These are phyloP conservation scores for Sporothrix luriei DNA, from an alignment of 2,329 filamentous ascomycete species.

Conservation along the genomic window DNA sequence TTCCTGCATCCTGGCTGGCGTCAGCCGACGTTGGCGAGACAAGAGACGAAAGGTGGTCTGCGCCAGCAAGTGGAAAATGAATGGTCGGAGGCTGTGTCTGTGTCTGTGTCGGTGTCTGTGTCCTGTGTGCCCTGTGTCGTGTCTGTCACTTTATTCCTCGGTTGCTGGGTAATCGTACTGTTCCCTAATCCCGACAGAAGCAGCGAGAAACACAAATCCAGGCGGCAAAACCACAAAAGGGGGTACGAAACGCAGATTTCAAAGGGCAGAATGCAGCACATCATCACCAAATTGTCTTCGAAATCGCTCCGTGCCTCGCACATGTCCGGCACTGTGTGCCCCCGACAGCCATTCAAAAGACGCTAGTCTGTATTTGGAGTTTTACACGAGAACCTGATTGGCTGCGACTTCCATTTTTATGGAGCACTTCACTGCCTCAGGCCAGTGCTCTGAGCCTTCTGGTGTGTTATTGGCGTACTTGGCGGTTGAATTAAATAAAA, in stretches of 20 bases:
- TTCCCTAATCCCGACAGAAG: slow-evolving; percentile 24
- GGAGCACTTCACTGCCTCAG: background rate
- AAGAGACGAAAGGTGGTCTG: background rate
- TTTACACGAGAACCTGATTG: background rate
- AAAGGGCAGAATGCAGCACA: slow-evolving; percentile 17
- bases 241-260: background rate
- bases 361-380: slow-evolving; percentile 4
- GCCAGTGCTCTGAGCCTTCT: background rate
- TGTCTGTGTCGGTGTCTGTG: slow-evolving; percentile 13
- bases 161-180: background rate
- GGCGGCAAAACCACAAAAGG: slow-evolving; percentile 8
- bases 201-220: background rate
- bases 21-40: slow-evolving; percentile 13
- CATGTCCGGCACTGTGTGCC: slow-evolving; percentile 17
- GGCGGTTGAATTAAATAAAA: slow-evolving; percentile 17
- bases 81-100: background rate
- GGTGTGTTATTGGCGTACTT: background rate
- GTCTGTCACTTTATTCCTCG: background rate
- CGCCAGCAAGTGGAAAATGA: background rate
- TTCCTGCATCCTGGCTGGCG: background rate
- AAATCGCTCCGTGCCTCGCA: slow-evolving; percentile 12
- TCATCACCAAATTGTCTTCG: slow-evolving; percentile 25
- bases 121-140: slow-evolving; percentile 2
- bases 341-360: background rate
- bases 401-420: background rate